Evolutionary conservation across 768 basidiomycete genomes (phyloP), one percentile per base, ranked within the genome.

Genomic region (Roridomyces roridus): DNA sequence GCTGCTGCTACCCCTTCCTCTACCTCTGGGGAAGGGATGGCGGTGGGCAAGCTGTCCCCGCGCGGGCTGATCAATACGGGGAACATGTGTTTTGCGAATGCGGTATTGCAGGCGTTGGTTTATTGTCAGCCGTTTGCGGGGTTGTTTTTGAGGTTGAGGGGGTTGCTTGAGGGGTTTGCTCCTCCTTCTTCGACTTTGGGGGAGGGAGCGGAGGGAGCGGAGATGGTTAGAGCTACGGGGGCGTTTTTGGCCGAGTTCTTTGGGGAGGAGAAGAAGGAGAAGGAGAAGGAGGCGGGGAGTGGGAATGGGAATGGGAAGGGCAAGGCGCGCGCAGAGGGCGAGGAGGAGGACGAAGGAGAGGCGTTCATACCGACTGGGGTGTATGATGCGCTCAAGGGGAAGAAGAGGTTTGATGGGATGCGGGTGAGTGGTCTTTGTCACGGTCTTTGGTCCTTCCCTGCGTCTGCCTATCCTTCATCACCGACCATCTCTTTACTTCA

Each of bases 51-150:
- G 23, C 34, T 57, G 46, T 23, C 39, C 7, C 85, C 92, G 0
- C 80, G 96, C 14, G 96, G 96, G 5, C 75, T 99, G 45, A 80
- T 98, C 63, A 99, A 99, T 72, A 89, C 85, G 3, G 96, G 96
- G 0, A 99, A 99, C 73, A 88, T 98, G 87, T 99, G 96, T 70
- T 99, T 98, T 68, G 95, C 95, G 25, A 99, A 98, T 66, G 87
- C 94, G 0, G 91, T 98, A 21, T 77, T 99, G 26, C 96, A 98
- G 75, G 85, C 91, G 2, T 80, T 99, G 25, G 83, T 96, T 1
- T 96, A 94, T 71, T 94, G 90, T 64, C 81, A 84, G n/a, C 92
- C 91, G 1, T 98, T 98, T 71, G 86, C 87, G 66, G 79, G 79
- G 42, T 72, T 98, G 31, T 90, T 99, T 60, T 73, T 55, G 73